Evolutionary conservation across 2,329 filamentous ascomycete genomes (phyloP).

Genomic region (Trichophyton schoenleinii): DNA sequence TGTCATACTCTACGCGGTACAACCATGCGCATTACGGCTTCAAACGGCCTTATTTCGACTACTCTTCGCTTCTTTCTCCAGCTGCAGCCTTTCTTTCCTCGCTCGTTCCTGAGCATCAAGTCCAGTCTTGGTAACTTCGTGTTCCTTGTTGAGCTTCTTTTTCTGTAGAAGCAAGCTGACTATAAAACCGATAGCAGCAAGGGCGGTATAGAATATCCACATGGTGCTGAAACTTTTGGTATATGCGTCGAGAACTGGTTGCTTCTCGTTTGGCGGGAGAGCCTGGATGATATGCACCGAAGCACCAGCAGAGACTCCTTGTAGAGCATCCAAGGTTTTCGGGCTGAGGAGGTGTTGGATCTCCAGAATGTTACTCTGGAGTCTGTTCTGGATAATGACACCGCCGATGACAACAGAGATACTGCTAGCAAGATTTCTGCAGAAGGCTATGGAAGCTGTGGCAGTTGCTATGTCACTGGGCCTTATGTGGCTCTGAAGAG

Average conservation of each 20-base stretch:
- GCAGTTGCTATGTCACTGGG: conserved; percentile 50
- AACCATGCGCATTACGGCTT: background rate
- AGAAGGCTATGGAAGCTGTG: conserved; percentile 49
- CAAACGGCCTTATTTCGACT: conserved; percentile 4
- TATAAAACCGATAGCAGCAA: conserved; percentile 26
- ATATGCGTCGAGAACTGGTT: conserved; percentile 31
- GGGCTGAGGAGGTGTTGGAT: conserved; percentile 6
- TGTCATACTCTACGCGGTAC: background rate
- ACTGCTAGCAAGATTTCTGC: conserved; percentile 45
- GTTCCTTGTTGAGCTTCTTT: conserved; percentile 28
- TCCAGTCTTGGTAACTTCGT: conserved; percentile 35
- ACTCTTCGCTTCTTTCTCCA: conserved; percentile 14
- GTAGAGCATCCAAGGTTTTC: background rate
- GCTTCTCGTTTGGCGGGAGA: conserved; percentile 23
- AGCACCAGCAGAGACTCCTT: conserved; percentile 23
- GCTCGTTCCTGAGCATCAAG: conserved; percentile 34
- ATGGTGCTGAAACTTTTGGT: conserved; percentile 34
- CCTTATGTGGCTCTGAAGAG: conserved; percentile 51
- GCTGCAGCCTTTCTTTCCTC: conserved; percentile 24
- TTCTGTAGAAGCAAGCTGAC: conserved; percentile 30
- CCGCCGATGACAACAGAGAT: conserved; percentile 48
- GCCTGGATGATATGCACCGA: conserved; percentile 23
- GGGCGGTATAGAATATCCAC: conserved; percentile 39
- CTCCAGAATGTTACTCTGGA: conserved; percentile 13
- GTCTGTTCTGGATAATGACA: conserved; percentile 34